Evolutionary conservation across 306 rosid genomes (phyloP).

Genomic region (Lathyrus oleraceus): DNA sequence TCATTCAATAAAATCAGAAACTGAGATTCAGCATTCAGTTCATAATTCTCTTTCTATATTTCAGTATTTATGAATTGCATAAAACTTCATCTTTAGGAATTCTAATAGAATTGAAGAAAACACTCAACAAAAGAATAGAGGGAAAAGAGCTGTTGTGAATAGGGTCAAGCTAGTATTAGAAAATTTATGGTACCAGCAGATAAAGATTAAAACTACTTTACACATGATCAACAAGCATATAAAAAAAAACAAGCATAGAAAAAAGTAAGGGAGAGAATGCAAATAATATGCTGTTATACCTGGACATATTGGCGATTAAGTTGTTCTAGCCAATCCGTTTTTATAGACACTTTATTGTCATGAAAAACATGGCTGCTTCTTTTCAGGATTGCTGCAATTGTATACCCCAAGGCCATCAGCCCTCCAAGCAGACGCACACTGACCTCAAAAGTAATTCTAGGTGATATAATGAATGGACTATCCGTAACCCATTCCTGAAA

Average conservation of each 20-base stretch:
- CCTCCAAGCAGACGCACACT: slow-evolving; percentile 99
- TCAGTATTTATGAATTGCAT: too few relatives aligned
- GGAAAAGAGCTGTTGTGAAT: slow-evolving; percentile 14
- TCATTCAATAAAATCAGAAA: too few relatives aligned
- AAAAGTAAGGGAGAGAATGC: slow-evolving; percentile 17
- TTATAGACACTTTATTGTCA: slow-evolving; percentile 75
- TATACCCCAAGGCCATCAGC: slow-evolving; percentile 97
- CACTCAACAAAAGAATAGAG: slow-evolving; percentile 6
- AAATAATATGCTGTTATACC: slow-evolving; percentile 49
- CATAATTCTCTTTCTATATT: too few relatives aligned
- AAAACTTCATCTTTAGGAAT: too few relatives aligned
- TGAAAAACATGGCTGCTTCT: slow-evolving; percentile 83
- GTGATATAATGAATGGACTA: slow-evolving; percentile 95
- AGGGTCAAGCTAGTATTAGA: background rate
- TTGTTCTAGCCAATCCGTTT: slow-evolving; percentile 96
- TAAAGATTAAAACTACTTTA: slow-evolving; percentile 23
- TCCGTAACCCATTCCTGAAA: slow-evolving; percentile 98
- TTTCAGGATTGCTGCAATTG: slow-evolving; percentile 92
- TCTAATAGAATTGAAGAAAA: background rate
- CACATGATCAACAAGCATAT: slow-evolving; percentile 6
- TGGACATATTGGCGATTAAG: slow-evolving; percentile 89
- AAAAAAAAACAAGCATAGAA: slow-evolving; percentile 29
- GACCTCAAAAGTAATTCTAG: slow-evolving; percentile 96
- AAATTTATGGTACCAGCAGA: slow-evolving; percentile 10
- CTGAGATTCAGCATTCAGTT: too few relatives aligned